These are phyloP conservation scores for Wallacemonas sp. DNA, from an alignment of 208 protist species.

Conservation along the genomic window DNA sequence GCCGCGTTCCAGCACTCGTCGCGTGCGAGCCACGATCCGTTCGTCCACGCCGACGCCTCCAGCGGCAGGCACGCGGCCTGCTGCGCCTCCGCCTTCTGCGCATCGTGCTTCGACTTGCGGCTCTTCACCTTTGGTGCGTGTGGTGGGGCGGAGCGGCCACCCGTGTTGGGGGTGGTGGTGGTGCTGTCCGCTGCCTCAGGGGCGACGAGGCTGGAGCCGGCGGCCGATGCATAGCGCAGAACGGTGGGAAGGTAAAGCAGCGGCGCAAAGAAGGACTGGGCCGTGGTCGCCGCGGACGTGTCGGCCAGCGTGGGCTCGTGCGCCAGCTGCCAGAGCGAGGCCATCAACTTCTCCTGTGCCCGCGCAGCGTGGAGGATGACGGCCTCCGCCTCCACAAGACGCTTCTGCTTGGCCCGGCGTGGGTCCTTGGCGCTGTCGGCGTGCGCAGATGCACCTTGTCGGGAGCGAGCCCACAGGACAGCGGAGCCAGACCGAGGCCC, in stretches of 20 bases:
- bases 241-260: slow-evolving; percentile 37
- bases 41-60: background rate
- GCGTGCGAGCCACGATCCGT: background rate
- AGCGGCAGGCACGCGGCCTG: background rate
- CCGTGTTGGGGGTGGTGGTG: no score
- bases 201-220: background rate
- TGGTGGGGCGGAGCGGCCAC: no score
- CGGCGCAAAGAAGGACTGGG: slow-evolving; percentile 43
- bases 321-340: slow-evolving; percentile 46
- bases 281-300: slow-evolving; percentile 16
- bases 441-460: background rate
- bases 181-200: background rate
- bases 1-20: background rate
- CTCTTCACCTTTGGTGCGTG: no score
- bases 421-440: background rate
- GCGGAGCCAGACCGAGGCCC: slow-evolving; percentile 11
- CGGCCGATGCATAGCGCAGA: background rate
- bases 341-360: slow-evolving; percentile 35
- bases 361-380: slow-evolving; percentile 44
- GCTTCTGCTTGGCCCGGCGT: slow-evolving; percentile 23
- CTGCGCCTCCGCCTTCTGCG: background rate
- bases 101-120: background rate
- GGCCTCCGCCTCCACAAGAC: slow-evolving; percentile 38
- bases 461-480: slow-evolving; percentile 12
- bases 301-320: background rate